Evolutionary conservation across 805 yeast species (phyloP).

Genomic region (Candida yuanshanica): DNA sequence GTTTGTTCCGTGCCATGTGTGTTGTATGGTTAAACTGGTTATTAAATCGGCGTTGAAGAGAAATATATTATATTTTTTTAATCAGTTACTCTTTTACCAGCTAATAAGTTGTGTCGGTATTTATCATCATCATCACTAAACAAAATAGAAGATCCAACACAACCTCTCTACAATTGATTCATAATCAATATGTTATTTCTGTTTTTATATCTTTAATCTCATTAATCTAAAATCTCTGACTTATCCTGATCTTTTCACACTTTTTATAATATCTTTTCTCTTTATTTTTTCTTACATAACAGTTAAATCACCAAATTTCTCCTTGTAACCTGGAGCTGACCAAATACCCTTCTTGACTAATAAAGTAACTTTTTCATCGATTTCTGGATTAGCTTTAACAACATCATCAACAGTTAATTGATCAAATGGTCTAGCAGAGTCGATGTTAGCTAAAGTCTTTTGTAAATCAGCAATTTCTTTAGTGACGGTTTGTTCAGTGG

Average conservation of each 20-base stretch:
- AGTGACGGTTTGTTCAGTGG: slow-evolving; percentile 83
- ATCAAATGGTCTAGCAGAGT: slow-evolving; percentile 95
- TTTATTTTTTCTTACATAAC: slow-evolving; percentile 51
- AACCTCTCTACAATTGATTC: not conserved
- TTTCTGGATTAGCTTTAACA: slow-evolving; percentile 93
- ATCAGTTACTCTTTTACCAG: too few relatives aligned
- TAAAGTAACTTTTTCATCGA: slow-evolving; percentile 90
- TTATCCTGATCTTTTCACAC: not conserved
- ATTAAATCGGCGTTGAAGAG: too few relatives aligned
- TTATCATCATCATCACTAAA: too few relatives aligned
- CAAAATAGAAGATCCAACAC: too few relatives aligned
- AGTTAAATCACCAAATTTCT: slow-evolving; percentile 95
- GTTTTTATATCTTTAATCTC: not conserved
- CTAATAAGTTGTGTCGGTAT: too few relatives aligned
- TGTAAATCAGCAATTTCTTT: slow-evolving; percentile 82
- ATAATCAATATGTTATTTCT: slow-evolving; percentile 1
- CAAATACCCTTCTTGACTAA: slow-evolving; percentile 96
- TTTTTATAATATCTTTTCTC: too few relatives aligned
- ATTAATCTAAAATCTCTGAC: not conserved
- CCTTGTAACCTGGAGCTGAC: slow-evolving; percentile 97
- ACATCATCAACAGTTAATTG: slow-evolving; percentile 95
- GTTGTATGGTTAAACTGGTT: too few relatives aligned
- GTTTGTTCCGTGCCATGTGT: too few relatives aligned
- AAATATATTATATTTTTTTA: too few relatives aligned
- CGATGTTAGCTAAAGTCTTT: slow-evolving; percentile 87